A percentile compares a stretch with the other conserved stretches of the same genome.
These are phyloP conservation scores for Camelina neglecta DNA, from an alignment of 345 rosid species.

Conservation along the genomic window DNA sequence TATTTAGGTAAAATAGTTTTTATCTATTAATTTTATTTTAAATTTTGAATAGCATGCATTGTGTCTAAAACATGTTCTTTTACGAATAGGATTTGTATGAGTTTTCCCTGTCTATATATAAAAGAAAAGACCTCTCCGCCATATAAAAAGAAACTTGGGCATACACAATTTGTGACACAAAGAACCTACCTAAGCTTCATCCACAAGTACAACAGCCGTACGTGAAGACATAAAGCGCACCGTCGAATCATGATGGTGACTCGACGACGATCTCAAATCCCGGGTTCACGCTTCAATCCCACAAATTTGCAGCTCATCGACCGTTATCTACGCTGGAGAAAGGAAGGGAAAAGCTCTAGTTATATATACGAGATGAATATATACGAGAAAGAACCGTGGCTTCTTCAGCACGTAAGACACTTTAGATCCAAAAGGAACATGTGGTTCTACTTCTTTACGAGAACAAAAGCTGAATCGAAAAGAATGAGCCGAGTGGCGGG, in stretches of 20 bases:
- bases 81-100: no score
- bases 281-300: not conserved
- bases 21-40: no score
- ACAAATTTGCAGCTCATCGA: not conserved
- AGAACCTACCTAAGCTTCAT: no score
- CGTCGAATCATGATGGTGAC: not conserved
- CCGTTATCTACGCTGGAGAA: conserved; percentile 10
- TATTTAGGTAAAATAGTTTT: no score
- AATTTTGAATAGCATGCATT: no score
- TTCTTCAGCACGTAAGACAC: conserved; percentile 31
- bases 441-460: conserved; percentile 26
- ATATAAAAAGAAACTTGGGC: no score
- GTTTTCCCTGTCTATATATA: no score
- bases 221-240: no score
- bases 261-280: conserved; percentile 12
- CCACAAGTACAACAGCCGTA: no score
- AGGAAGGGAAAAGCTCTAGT: not conserved
- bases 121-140: no score
- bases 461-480: not conserved
- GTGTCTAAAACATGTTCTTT: no score
- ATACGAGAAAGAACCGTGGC: conserved; percentile 34
- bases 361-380: conserved; percentile 9
- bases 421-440: not conserved
- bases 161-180: no score
- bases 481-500: not conserved